phyloP scores from a whole-genome alignment of 78 protist genomes.

The Chrysochromulina tobinii region DNA sequence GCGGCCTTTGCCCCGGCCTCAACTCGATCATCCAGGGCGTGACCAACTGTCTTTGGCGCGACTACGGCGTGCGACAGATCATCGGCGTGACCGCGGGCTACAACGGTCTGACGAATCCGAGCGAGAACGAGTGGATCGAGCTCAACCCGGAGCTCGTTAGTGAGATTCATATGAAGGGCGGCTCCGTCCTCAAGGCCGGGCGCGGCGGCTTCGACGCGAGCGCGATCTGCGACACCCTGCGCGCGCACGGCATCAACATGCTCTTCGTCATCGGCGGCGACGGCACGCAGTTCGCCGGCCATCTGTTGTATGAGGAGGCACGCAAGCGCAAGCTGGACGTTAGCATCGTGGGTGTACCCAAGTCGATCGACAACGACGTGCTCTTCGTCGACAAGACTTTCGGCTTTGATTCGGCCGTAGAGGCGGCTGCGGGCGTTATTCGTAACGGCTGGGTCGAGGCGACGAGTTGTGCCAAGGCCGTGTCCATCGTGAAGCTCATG shows the following conservation, averaged over 20 bases:
- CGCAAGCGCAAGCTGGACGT: not conserved
- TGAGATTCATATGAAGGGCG: conserved; percentile 47
- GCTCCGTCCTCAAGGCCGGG: conserved; percentile 51
- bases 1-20: conserved; percentile 36
- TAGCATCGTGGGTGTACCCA: conserved; percentile 51
- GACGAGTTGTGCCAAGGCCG: not conserved
- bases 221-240: conserved; percentile 29
- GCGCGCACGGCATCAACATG: not conserved
- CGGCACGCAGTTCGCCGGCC: conserved; percentile 69
- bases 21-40: conserved; percentile 22
- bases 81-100: not conserved
- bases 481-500: conserved; percentile 69
- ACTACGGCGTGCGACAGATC: not conserved
- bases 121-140: not conserved
- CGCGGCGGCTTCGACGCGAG: conserved; percentile 54
- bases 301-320: not conserved
- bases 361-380: conserved; percentile 53
- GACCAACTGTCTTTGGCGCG: not conserved
- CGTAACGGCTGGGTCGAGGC: not conserved
- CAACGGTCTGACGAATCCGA: not conserved
- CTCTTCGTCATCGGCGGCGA: conserved; percentile 70
- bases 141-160: not conserved
- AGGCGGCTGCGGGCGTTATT: conserved; percentile 40
- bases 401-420: conserved; percentile 75
- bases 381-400: conserved; percentile 40